Base-by-base conservation (phyloP, 2,329 filamentous ascomycete species). In the Orbilia oligospora region DNA sequence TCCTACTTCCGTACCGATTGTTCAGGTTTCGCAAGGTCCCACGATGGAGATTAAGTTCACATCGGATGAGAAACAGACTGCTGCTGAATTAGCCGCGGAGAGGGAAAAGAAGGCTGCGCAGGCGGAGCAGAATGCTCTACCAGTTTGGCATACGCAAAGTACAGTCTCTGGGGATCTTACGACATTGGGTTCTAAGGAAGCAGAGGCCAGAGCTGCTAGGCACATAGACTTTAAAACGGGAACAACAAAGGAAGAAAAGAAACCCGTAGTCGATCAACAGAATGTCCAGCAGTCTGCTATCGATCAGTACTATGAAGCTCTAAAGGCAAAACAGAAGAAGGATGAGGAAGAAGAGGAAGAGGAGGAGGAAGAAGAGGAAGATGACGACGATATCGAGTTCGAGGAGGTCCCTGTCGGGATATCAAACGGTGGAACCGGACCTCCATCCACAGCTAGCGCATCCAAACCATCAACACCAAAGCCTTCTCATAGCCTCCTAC, bases 141-240 rank as follows among this genome's bases (percentile, higher is more conserved):
- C 87, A 0, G 85, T 87, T 16, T 88, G 87, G 87, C 86, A 88
- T 80, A 88, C 86, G 6, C 85, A 86, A 63, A 87, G 86, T 48
- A 87, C 86, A 0, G 86, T 87, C 36, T 84, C 84, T 44, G 81
- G 81, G 1, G 81, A 81, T 20, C 79, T 82, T 24, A 82, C 81
- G 1, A 81, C 79, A 30, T 66, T 81, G n/a, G 81, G 81, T 22
- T 66, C 79, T 20, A 82, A 82, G 41, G 81, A 82, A 56, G 81
- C 80, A 24, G 81, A 80, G 20, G 81, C 81, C 20, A 81, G 70
- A 53, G 77, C 80, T 18, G 81, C 80, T 3, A 77, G 80, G 51
- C 80, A 80, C 30, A 81, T 81, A 12, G 79, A 81, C 24, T 78
- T 78, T 61, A 85, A 85, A 79, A 81, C 80, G 14, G 79, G 76